phyloP scores from a whole-genome alignment of 257 asterid genomes.

The Euphrasia confusa region DNA sequence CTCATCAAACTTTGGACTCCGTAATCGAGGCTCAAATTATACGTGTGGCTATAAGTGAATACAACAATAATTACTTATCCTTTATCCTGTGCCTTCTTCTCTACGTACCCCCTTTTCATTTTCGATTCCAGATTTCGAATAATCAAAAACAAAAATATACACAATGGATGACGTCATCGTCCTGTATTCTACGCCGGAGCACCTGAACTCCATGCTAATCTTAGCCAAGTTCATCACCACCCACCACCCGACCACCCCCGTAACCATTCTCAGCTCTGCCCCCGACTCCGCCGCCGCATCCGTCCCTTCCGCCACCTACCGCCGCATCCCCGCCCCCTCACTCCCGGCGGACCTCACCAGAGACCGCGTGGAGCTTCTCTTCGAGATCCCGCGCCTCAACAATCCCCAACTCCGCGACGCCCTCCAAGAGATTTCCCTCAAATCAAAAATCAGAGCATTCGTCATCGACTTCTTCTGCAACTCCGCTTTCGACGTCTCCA shows the following conservation, averaged over 20 bases:
- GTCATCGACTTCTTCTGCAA: constrained; percentile 32
- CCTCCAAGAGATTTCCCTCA: constrained; percentile 22
- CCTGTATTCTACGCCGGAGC: constrained; percentile 38
- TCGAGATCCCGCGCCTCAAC: constrained; percentile 27
- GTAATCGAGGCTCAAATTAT: no score
- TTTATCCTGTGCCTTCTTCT: no score
- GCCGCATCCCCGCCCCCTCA: constrained; percentile 23
- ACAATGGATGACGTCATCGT: constrained; percentile 29
- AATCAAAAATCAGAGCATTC: constrained; percentile 24
- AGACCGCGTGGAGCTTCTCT: constrained; percentile 17
- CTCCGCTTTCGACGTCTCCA: constrained; percentile 25
- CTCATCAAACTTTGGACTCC: no score
- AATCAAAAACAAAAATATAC: no score
- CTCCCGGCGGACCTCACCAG: not conserved
- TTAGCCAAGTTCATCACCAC: constrained; percentile 32
- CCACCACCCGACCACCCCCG: constrained; percentile 29
- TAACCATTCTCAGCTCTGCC: constrained; percentile 28
- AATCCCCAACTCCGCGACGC: constrained; percentile 22
- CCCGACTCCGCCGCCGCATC: constrained; percentile 17
- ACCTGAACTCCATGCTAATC: constrained; percentile 36
- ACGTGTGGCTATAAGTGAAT: no score
- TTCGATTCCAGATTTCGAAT: no score
- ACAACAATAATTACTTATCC: no score
- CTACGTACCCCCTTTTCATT: no score
- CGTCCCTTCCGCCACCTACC: constrained; percentile 28